These are phyloP conservation scores for Scytalidium lignicola DNA, from an alignment of 2,329 filamentous ascomycete genomes.

Conservation along the genomic window DNA sequence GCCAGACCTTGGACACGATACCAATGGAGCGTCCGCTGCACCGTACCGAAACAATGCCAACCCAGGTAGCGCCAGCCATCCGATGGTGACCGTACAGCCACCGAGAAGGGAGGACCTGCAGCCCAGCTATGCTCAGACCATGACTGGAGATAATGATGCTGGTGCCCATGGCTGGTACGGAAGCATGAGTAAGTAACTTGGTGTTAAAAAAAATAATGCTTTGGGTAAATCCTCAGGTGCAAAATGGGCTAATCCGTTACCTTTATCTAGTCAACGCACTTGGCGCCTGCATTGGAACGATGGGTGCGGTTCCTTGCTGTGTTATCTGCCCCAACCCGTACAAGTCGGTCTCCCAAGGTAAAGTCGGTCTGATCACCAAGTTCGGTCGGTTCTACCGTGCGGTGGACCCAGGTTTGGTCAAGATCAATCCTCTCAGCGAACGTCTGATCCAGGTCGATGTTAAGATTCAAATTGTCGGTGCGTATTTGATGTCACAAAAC, in stretches of 20 bases:
- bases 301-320: constrained; percentile 88
- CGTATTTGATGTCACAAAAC: constrained; percentile 16
- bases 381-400: constrained; percentile 94
- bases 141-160: constrained; percentile 60
- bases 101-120: constrained; percentile 78
- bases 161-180: constrained; percentile 84
- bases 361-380: constrained; percentile 91
- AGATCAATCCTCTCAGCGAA: constrained; percentile 94
- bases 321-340: constrained; percentile 91
- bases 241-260: neutral
- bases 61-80: constrained; percentile 24
- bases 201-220: no score
- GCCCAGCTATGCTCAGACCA: constrained; percentile 60
- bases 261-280: constrained; percentile 59
- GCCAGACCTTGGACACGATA: neutral
- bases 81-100: constrained; percentile 68
- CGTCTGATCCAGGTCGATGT: constrained; percentile 88
- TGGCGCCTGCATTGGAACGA: constrained; percentile 67
- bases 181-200: constrained; percentile 61
- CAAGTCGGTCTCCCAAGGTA: constrained; percentile 86
- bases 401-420: constrained; percentile 93
- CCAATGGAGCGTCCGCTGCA: neutral
- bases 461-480: constrained; percentile 92
- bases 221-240: no score
- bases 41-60: neutral